Percentiles rank a stretch among this genome's conserved stretches.
Conservation (phyloP, 768 basidiomycete genomes). For the Tricholoma furcatifolium region DNA sequence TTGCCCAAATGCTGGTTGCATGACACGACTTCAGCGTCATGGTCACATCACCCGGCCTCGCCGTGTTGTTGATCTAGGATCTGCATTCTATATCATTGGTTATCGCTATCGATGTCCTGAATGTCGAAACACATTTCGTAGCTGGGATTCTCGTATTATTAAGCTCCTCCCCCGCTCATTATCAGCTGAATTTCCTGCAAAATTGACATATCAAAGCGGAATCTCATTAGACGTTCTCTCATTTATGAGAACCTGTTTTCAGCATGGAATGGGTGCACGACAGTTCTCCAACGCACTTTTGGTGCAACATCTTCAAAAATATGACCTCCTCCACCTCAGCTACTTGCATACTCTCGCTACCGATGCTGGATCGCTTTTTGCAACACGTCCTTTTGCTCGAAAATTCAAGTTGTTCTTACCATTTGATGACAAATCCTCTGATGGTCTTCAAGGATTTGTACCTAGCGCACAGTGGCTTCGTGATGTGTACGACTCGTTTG, state of each 20-base stretch:
- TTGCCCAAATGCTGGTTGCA: slow-evolving; percentile 13
- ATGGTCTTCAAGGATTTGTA: slow-evolving; percentile 21
- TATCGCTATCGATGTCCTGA: slow-evolving; percentile 11
- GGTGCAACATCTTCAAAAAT: slow-evolving; percentile 18
- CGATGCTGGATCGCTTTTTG: not conserved
- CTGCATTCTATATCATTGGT: slow-evolving; percentile 14
- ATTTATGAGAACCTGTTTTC: slow-evolving; percentile 19
- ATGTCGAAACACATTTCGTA: slow-evolving; percentile 9
- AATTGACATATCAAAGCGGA: slow-evolving; percentile 21
- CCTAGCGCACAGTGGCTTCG: slow-evolving; percentile 21
- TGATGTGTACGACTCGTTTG: slow-evolving; percentile 23
- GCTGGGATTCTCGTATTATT: slow-evolving; percentile 11
- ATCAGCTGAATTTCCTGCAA: slow-evolving; percentile 19
- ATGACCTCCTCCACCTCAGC: slow-evolving; percentile 14
- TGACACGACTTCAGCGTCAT: slow-evolving; percentile 8
- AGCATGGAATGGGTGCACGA: slow-evolving; percentile 22
- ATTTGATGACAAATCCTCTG: not conserved
- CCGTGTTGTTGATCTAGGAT: slow-evolving; percentile 14
- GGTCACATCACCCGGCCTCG: slow-evolving; percentile 7
- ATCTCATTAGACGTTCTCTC: slow-evolving; percentile 16
- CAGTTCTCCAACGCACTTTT: slow-evolving; percentile 22
- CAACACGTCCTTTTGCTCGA: not conserved
- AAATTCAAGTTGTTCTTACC: slow-evolving; percentile 6
- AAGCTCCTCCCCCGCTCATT: not conserved
- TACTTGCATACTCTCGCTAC: slow-evolving; percentile 5